phyloP scores from a whole-genome alignment of 2,329 filamentous ascomycete species.

The Achaetomium macrosporum region DNA sequence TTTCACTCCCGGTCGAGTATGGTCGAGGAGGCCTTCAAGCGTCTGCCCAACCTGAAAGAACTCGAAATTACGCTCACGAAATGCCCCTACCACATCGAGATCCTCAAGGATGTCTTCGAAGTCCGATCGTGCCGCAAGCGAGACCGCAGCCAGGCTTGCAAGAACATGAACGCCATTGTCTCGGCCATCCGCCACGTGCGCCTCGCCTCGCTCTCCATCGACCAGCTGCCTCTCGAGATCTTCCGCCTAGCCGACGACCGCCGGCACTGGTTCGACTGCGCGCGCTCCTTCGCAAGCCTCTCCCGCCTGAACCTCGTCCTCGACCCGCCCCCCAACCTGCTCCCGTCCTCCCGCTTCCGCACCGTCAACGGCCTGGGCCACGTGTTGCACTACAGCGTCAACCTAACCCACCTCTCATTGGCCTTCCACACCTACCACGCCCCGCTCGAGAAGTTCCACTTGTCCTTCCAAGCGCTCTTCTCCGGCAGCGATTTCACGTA shows the following conservation, averaged over 20 bases:
- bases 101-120: conserved; percentile 34
- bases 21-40: conserved; percentile 35
- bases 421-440: conserved; percentile 38
- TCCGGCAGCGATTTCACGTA: conserved; percentile 32
- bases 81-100: conserved; percentile 35
- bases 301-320: conserved; percentile 36
- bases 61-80: conserved; percentile 38
- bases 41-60: conserved; percentile 36
- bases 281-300: conserved; percentile 36
- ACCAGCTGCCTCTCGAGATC: conserved; percentile 40
- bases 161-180: conserved; percentile 36
- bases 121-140: conserved; percentile 37
- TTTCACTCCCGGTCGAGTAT: conserved; percentile 33
- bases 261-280: conserved; percentile 38
- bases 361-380: conserved; percentile 40
- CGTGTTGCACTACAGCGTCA: conserved; percentile 35
- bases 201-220: conserved; percentile 36
- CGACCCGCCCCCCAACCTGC: conserved; percentile 34
- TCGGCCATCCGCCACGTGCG: conserved; percentile 33
- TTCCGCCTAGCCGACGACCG: conserved; percentile 35
- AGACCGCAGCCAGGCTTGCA: conserved; percentile 34
- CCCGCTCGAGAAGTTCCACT: conserved; percentile 35
- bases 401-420: conserved; percentile 35
- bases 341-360: conserved; percentile 34
- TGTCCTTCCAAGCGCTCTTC: conserved; percentile 37